Evolutionary conservation across 805 yeast species (phyloP).

Genomic region (Komagataella pastoris): DNA sequence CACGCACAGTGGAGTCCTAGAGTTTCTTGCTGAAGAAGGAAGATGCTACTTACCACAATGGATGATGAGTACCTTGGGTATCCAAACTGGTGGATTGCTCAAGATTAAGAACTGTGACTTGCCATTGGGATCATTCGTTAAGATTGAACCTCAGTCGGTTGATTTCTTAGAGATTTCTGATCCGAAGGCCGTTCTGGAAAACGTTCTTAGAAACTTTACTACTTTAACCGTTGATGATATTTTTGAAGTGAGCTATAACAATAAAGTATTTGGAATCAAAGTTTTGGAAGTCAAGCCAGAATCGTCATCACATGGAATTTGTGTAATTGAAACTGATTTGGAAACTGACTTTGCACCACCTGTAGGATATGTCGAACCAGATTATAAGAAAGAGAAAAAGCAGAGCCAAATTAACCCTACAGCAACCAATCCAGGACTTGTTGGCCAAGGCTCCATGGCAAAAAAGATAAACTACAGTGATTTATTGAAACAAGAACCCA

Average conservation of each 20-base stretch:
- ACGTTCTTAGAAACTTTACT: slow-evolving; percentile 79
- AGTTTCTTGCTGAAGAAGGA: slow-evolving; percentile 96
- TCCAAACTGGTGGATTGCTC: slow-evolving; percentile 71
- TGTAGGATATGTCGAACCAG: slow-evolving; percentile 94
- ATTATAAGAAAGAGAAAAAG: slow-evolving; percentile 25
- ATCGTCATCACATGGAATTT: slow-evolving; percentile 47
- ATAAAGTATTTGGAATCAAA: slow-evolving; percentile 61
- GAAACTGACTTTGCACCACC: slow-evolving; percentile 99
- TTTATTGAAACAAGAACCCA: slow-evolving; percentile 30
- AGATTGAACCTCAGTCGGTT: slow-evolving; percentile 88
- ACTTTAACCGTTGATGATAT: slow-evolving; percentile 77
- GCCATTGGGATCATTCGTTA: slow-evolving; percentile 79
- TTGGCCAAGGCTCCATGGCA: slow-evolving; percentile 61
- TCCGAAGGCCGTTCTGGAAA: slow-evolving; percentile 93
- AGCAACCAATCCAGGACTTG: slow-evolving; percentile 21
- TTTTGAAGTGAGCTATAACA: slow-evolving; percentile 76
- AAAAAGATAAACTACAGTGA: slow-evolving; percentile 51
- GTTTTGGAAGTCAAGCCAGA: slow-evolving; percentile 84
- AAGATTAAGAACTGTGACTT: slow-evolving; percentile 67
- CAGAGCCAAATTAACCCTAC: slow-evolving; percentile 27
- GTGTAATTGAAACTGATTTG: slow-evolving; percentile 93
- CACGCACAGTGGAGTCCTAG: slow-evolving; percentile 91
- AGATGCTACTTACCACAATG: slow-evolving; percentile 89
- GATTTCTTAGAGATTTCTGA: slow-evolving; percentile 89
- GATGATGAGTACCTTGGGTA: slow-evolving; percentile 75